These are phyloP conservation scores for Russula sp. DNA, from an alignment of 768 basidiomycete genomes.

Conservation along the genomic window DNA sequence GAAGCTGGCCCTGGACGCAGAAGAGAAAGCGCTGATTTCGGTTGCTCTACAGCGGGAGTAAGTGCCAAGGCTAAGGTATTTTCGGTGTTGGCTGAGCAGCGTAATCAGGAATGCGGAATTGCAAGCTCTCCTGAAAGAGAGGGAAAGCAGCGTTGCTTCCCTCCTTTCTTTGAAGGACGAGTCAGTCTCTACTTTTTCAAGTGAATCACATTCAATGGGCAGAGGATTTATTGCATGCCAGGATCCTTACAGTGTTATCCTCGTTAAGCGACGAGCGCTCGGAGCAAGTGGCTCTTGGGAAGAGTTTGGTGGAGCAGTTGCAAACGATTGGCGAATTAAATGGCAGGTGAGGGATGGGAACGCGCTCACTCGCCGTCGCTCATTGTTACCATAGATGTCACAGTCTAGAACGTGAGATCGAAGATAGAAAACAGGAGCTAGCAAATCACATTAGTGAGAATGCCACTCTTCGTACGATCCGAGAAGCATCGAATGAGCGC, in stretches of 20 bases:
- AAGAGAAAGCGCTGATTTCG: conserved; percentile 4
- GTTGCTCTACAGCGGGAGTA: conserved; percentile 15
- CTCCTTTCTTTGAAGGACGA: conserved; percentile 19
- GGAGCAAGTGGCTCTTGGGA: conserved; percentile 13
- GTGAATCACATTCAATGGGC: too few relatives aligned
- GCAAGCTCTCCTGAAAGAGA: conserved; percentile 18
- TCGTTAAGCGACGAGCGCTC: conserved; percentile 15
- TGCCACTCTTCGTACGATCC: conserved; percentile 1
- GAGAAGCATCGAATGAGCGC: conserved; percentile 9
- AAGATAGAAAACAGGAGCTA: conserved; percentile 13
- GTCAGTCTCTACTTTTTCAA: conserved; percentile 9
- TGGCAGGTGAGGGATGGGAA: not conserved
- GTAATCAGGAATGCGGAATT: conserved; percentile 18
- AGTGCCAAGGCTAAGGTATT: not conserved
- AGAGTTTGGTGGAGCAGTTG: conserved; percentile 11
- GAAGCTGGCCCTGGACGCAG: conserved; percentile 5
- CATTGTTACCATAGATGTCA: conserved; percentile 4
- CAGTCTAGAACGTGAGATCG: conserved; percentile 12
- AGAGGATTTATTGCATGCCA: not conserved
- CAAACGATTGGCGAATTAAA: conserved; percentile 17
- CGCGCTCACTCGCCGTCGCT: not conserved
- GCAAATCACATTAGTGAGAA: conserved; percentile 3
- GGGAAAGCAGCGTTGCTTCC: not conserved
- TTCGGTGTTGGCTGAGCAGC: not conserved
- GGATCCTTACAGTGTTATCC: conserved; percentile 13